phyloP scores from a whole-genome alignment of 768 basidiomycete species.

The Kwoniella mangroviensis region DNA sequence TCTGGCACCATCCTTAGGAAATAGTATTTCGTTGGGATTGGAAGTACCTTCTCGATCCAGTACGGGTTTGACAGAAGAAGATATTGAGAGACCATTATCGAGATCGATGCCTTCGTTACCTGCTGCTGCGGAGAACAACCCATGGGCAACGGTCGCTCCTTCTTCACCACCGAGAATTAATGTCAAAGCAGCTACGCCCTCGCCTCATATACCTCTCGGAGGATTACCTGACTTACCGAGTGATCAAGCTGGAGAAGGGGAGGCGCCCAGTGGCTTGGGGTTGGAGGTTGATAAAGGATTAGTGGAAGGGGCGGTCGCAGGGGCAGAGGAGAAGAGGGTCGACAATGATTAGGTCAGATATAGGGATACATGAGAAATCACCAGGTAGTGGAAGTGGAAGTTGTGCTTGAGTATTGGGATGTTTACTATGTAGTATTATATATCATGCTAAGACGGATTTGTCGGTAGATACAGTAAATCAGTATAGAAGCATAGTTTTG shows the following conservation, averaged over 20 bases:
- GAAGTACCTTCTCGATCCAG: not conserved
- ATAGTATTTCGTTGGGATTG: not conserved
- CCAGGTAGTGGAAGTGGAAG: too few species aligned
- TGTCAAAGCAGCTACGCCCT: slow-evolving; percentile 19
- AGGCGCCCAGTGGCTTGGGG: slow-evolving; percentile 16
- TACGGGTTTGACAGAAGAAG: not conserved
- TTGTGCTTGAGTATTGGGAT: not conserved
- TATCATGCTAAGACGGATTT: too few species aligned
- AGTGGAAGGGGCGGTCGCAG: not conserved
- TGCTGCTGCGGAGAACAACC: slow-evolving; percentile 18
- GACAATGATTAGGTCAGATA: not conserved
- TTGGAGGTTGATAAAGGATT: slow-evolving; percentile 18
- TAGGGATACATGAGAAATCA: too few species aligned
- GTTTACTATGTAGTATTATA: not conserved
- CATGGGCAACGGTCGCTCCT: slow-evolving; percentile 14
- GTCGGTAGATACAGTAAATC: too few species aligned
- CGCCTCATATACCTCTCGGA: slow-evolving; percentile 5
- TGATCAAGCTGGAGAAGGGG: slow-evolving; percentile 18
- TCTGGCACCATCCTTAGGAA: not conserved
- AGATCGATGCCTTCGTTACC: slow-evolving; percentile 14
- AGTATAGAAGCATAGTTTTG: too few species aligned
- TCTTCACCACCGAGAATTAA: slow-evolving; percentile 7
- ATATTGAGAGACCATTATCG: not conserved
- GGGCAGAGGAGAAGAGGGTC: not conserved
- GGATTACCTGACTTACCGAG: slow-evolving; percentile 13